Percentiles rank a stretch among this genome's conserved stretches.
phyloP scores from a whole-genome alignment of 176 grass and related monocot species.

The Zoysia pacifica region DNA sequence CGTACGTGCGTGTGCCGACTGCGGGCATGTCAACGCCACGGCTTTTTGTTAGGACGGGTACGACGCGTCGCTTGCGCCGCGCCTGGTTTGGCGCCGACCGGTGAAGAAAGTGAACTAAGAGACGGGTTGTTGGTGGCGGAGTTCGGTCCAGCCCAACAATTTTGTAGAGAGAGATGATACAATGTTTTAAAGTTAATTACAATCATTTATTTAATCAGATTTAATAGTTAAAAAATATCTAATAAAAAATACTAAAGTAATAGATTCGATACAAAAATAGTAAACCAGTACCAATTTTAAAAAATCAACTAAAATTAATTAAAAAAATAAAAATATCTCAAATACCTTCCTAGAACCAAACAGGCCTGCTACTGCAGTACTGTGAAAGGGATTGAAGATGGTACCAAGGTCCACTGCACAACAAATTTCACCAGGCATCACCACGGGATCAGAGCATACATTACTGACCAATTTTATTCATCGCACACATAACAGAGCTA shows the following conservation, averaged over 20 bases:
- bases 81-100: too few species aligned
- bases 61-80: neutral
- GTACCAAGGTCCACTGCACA: neutral
- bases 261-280: too few species aligned
- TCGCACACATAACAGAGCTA: neutral
- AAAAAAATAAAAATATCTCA: too few species aligned
- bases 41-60: neutral
- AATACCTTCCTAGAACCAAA: neutral
- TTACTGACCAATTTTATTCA: neutral
- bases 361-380: too few species aligned
- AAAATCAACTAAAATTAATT: too few species aligned
- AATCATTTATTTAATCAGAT: too few species aligned
- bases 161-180: too few species aligned
- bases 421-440: neutral
- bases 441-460: neutral
- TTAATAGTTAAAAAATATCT: too few species aligned
- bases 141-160: neutral
- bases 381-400: neutral
- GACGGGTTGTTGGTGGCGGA: neutral
- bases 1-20: neutral
- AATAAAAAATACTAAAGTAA: too few species aligned
- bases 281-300: too few species aligned
- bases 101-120: too few species aligned
- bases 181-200: too few species aligned
- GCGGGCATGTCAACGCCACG: slow-evolving; percentile 6